Percentiles rank a stretch among this genome's conserved stretches.
Evolutionary conservation across 192 early-diverging fungal species (phyloP).

Genomic region (Gaertneriomyces semiglobifer): DNA sequence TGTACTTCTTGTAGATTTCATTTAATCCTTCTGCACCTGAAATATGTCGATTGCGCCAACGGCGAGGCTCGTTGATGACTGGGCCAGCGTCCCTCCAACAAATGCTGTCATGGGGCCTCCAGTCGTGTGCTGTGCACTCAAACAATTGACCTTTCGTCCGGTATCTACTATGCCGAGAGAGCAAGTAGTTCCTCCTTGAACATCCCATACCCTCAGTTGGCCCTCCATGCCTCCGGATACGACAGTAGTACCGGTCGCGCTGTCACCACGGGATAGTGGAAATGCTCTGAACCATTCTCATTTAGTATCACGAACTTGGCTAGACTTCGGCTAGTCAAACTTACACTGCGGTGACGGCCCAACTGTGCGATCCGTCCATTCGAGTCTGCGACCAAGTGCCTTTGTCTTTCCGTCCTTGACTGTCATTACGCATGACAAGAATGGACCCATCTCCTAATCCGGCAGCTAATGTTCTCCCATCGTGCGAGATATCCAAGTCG

Average conservation of each 20-base stretch:
- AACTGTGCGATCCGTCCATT: slow-evolving; percentile 15
- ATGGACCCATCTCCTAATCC: slow-evolving; percentile 27
- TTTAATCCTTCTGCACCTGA: too few species aligned
- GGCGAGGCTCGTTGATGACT: too few species aligned
- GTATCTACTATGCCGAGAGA: background rate
- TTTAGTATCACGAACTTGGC: background rate
- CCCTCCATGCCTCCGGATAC: slow-evolving; percentile 4
- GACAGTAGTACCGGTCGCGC: background rate
- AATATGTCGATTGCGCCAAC: too few species aligned
- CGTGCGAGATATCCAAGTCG: background rate
- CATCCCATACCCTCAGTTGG: background rate
- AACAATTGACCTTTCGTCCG: background rate
- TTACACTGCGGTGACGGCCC: slow-evolving; percentile 21
- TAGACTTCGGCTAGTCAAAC: background rate
- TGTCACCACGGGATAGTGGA: background rate
- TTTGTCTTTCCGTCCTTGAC: background rate
- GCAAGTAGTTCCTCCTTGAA: background rate
- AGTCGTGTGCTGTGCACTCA: background rate
- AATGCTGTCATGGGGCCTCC: too few species aligned
- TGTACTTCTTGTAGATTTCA: too few species aligned
- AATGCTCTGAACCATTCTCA: slow-evolving; percentile 1
- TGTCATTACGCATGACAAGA: slow-evolving; percentile 8
- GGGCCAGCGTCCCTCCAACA: too few species aligned
- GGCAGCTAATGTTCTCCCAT: slow-evolving; percentile 4
- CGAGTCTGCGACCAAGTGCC: slow-evolving; percentile 2